Base-by-base conservation (phyloP, 257 asterid genomes). In the Phtheirospermum japonicum region DNA sequence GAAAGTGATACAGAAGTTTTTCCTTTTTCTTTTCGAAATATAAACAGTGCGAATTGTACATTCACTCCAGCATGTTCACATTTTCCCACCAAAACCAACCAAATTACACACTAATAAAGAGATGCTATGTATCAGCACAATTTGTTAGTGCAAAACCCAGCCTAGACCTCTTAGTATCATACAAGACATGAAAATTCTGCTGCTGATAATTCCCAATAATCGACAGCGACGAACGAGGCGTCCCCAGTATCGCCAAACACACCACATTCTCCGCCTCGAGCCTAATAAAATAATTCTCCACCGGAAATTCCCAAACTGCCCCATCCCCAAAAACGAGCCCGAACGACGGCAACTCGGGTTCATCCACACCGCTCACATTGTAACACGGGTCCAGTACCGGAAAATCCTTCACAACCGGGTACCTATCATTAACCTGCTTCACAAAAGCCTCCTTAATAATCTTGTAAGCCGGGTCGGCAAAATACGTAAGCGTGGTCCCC, bases 201-300 rank as follows among this genome's bases (percentile, higher is more conserved):
- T 92, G 98, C 49, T 92, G 98, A 16, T 89, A 89, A 37, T 92
- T 92, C 3, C 98, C 98, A 18, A 92, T 83, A n/a, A 92, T 92
- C 0, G 98, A 89, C n/a, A 92, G 26, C 12, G 78, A 78, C 12
- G 90, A 75, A 0, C 73, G 71, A 6, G 95, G 86, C 30, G 95
- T 89, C 32, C 96, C 98, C 57, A 92, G 16, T 5, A 92, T 82
- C 2, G 96, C 98, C 76, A 92, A 70, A 42, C 98, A 92, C 12
- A 83, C 76, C 8, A 92, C 78, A 11, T 82, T 90, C 26, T 86
- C 85, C 0, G 95, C 85, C 7, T 84, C 97, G 3, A 92, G 77
- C 76, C 49, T 76, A 20, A 92, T 92, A 79, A 89, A 88, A 68
- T 84, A 84, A 33, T 92, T 92, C 72, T 89, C 95, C 0, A 64